Evolutionary conservation across 805 yeast species (phyloP), one percentile per base, ranked within the genome.

Genomic region (Middelhovenomyces tepae): DNA sequence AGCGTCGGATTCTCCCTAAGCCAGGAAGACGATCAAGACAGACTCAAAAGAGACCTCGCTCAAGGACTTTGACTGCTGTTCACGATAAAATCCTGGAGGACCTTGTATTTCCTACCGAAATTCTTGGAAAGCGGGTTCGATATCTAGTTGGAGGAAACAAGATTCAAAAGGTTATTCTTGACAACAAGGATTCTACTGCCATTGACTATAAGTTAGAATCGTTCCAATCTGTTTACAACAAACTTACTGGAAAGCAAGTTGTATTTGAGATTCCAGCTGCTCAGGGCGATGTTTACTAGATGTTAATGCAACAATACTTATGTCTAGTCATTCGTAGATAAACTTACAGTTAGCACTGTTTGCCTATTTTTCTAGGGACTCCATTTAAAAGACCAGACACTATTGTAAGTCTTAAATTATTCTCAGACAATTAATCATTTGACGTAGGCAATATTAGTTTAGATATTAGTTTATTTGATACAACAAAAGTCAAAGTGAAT

Each of bases 191-290:
- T 69, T 81, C 93, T 55, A 78, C 86, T 59, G 76, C 85, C 63
- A 87, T 91, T 61, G 97, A 89, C 73, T 85, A 91, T 86, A 91
- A 91, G 77, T 81, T 89, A 67, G 97, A 89, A 69, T 85, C 97
- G 55, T 91, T 89, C 95, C 94, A 89, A 78, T 80, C 94, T 56
- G 87, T 89, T 63, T 89, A 89, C 94, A 72, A 72, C 73, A 89
- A 89, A 77, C 84, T 89, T 71, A 89, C 98, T 62, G 98, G 98
- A 74, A 89, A 91, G 80, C 94, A 87, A 72, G 95, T 91, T 72
- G 91, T 86, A 59, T 89, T 89, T 65, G 97, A 89, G 80, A 83
- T 89, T 60, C 83, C 84, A 28, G 47, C 62, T 36, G 37, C 48
- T 43, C 57, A 50, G 39, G 60, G 57, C 36, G 62, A 58, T 38